Evolutionary conservation across 306 rosid species (phyloP).

Genomic region (Prunus mongolica): DNA sequence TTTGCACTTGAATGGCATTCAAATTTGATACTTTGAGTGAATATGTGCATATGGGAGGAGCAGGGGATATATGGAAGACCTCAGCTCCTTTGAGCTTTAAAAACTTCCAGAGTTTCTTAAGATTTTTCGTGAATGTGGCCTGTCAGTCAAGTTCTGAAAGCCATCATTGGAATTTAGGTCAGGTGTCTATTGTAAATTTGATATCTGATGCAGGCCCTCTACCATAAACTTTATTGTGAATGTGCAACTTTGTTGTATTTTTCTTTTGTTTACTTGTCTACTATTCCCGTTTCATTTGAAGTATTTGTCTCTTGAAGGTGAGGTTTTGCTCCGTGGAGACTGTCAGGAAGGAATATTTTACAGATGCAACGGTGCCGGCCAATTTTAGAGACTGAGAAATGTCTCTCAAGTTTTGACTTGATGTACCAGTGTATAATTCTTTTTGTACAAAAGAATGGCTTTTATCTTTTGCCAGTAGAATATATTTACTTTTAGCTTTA

Average conservation of each 20-base stretch:
- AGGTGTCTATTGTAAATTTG: not conserved
- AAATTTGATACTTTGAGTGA: not conserved
- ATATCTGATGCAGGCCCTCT: not conserved
- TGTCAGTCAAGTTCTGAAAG: not conserved
- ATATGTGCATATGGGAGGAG: not conserved
- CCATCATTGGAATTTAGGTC: not conserved
- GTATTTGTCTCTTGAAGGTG: constrained; percentile 41
- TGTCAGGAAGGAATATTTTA: constrained; percentile 71
- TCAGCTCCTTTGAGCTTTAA: not conserved
- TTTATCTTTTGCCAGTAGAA: not conserved
- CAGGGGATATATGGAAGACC: not conserved
- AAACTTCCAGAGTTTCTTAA: not conserved
- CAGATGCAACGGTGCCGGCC: constrained; percentile 57
- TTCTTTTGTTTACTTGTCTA: not conserved
- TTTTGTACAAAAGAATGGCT: not conserved
- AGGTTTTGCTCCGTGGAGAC: constrained; percentile 79
- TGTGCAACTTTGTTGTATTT: not conserved
- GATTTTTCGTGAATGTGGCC: not conserved
- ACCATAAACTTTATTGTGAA: not conserved
- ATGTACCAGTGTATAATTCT: not conserved
- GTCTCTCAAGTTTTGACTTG: not conserved
- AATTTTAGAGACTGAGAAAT: constrained; percentile 52
- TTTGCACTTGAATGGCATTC: not conserved
- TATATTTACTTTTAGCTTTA: not conserved
- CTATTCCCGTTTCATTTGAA: not conserved